Evolutionary conservation across 2,329 filamentous ascomycete species (phyloP).

Genomic region (Graphilbum fragrans): DNA sequence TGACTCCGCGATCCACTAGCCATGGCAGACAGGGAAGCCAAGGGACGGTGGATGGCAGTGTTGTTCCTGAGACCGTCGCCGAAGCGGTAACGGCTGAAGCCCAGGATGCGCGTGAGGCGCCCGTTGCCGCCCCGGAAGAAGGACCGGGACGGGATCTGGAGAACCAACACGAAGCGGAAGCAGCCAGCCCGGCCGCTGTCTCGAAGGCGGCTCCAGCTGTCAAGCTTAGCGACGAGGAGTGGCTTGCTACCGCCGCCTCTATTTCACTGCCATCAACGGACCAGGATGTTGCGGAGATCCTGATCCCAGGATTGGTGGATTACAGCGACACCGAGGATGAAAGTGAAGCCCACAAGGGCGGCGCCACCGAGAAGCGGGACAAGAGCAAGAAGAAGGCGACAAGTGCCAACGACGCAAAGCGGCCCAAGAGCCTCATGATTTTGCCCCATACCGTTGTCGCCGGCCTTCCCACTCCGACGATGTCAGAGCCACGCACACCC

Average conservation of each 20-base stretch:
- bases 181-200: too few relatives aligned
- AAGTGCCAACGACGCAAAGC: conserved; percentile 13
- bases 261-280: conserved; percentile 58
- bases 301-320: conserved; percentile 56
- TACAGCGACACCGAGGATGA: conserved; percentile 57
- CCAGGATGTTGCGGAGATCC: conserved; percentile 67
- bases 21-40: conserved; percentile 26
- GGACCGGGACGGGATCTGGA: too few relatives aligned
- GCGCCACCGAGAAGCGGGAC: neutral
- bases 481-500: conserved; percentile 22
- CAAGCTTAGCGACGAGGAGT: conserved; percentile 22
- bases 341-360: conserved; percentile 36
- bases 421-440: conserved; percentile 36
- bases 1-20: conserved; percentile 28
- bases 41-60: conserved; percentile 17
- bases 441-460: conserved; percentile 15
- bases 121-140: too few relatives aligned
- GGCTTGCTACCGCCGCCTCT: conserved; percentile 33
- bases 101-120: neutral
- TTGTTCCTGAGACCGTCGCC: conserved; percentile 25
- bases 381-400: conserved; percentile 19
- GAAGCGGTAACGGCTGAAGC: conserved; percentile 1
- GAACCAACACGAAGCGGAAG: too few relatives aligned
- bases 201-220: neutral
- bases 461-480: conserved; percentile 19